phyloP scores from a whole-genome alignment of 2,329 filamentous ascomycete species.

The Cladophialophora chaetospira region DNA sequence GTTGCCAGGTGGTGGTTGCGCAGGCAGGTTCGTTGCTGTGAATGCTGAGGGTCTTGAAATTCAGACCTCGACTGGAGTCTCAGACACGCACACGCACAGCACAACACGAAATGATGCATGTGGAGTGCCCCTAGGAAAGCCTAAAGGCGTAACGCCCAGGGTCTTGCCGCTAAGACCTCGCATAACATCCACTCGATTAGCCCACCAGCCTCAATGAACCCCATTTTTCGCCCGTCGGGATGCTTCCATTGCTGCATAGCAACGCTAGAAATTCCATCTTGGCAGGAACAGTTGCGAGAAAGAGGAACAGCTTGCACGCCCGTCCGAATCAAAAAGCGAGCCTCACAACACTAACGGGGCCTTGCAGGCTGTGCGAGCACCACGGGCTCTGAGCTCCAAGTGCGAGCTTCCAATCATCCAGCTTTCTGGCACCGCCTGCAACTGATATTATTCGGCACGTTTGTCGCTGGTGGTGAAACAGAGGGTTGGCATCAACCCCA shows the following conservation, averaged over 20 bases:
- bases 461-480: conserved; percentile 12
- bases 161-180: conserved; percentile 3
- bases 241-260: conserved; percentile 6
- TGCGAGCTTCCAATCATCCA: conserved; percentile 1
- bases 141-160: conserved; percentile 8
- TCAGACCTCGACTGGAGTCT: conserved; percentile 11
- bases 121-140: neutral
- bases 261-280: conserved; percentile 7
- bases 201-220: neutral
- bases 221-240: no score
- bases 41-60: conserved; percentile 13
- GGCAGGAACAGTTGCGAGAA: conserved; percentile 9
- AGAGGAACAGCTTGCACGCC: neutral
- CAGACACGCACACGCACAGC: conserved; percentile 3
- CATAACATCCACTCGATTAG: conserved; percentile 10
- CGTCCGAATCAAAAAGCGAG: neutral
- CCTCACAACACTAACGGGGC: conserved; percentile 7
- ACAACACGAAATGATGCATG: conserved; percentile 10
- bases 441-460: neutral
- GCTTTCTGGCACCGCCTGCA: neutral
- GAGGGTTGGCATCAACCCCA: neutral
- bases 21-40: neutral
- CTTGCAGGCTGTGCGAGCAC: neutral
- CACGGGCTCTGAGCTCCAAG: neutral
- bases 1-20: conserved; percentile 1